Evolutionary conservation across 306 rosid genomes (phyloP), one percentile per base, ranked within the genome.

Genomic region (Citrullus mucosospermus): DNA sequence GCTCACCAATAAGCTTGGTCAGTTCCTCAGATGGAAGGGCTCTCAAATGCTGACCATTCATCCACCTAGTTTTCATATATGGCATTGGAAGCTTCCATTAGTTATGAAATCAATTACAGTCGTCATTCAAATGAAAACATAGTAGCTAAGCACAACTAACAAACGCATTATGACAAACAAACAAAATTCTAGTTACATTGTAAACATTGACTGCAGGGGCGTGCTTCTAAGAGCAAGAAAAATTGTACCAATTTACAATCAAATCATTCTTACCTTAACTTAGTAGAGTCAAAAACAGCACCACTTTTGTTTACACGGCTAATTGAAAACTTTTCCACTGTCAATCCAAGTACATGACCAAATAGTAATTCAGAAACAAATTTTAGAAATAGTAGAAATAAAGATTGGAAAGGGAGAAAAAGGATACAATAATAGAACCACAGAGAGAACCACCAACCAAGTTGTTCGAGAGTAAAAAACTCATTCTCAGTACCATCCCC

Each of bases 401-500:
- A 46, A 67, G 28, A 68, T 48, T 44, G 76, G 38, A 75, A 51
- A 18, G 51, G 70, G 51, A 28, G n/a, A 28, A 48, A 17, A 44
- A 58, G 34, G 73, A 61, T 55, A 59, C 77, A 77, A 68, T 78
- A 78, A 74, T 48, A 68, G 68, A 80, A 41, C 25, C 55, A 17
- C 36, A 43, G 58, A 43, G 55, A 67, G 36, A 68, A 70, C 44
- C 74, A 85, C 96, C 68, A 80, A 95, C 99, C 97, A 62, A 95
- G 99, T 79, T 92, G 91, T 77, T 88, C 46, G 32, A 48, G 62
- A 57, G 62, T 73, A 84, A 86, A 95, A 84, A 95, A 95, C 81
- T 95, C 97, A 81, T 95, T 91, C 81, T 92, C 99, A 4, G 97
- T 95, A 63, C 97, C 97, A 83, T 95, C 97, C 3, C 98, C 96